phyloP scores from a whole-genome alignment of 306 rosid genomes.

The Sicyos baderoa region DNA sequence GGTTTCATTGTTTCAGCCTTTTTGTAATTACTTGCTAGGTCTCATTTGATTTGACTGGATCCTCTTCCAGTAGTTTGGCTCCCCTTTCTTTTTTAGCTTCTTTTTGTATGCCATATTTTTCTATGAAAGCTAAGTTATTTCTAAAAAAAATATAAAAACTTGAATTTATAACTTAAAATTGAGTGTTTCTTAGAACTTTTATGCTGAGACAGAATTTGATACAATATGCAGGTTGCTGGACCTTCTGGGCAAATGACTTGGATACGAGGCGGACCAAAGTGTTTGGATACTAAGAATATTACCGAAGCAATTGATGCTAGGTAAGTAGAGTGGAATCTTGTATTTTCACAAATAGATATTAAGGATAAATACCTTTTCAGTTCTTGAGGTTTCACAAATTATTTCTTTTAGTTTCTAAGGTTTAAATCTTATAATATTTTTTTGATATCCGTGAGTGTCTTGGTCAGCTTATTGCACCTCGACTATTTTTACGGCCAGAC shows the following conservation, averaged over 20 bases:
- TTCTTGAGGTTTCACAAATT: background rate
- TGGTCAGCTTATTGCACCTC: too few relatives aligned
- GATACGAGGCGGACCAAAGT: slow-evolving; percentile 80
- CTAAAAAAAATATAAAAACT: too few relatives aligned
- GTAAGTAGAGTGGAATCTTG: slow-evolving; percentile 22
- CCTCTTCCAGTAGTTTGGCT: background rate
- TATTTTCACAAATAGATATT: background rate
- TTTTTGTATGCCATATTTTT: background rate
- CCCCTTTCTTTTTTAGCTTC: background rate
- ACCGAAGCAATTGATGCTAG: slow-evolving; percentile 66
- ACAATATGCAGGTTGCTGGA: slow-evolving; percentile 54
- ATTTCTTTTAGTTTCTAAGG: background rate
- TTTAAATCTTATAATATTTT: background rate
- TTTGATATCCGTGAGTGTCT: too few relatives aligned
- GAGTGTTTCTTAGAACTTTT: background rate
- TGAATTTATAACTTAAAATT: background rate
- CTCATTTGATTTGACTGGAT: background rate
- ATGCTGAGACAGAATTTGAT: background rate
- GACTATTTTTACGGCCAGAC: too few relatives aligned
- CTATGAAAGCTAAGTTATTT: too few relatives aligned
- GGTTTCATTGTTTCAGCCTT: too few relatives aligned
- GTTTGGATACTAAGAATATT: slow-evolving; percentile 60
- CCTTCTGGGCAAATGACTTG: slow-evolving; percentile 95
- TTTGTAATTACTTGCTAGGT: background rate
- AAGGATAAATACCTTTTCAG: background rate